Evolutionary conservation across 2,329 filamentous ascomycete species (phyloP).

Genomic region (Colletotrichum tanaceti): DNA sequence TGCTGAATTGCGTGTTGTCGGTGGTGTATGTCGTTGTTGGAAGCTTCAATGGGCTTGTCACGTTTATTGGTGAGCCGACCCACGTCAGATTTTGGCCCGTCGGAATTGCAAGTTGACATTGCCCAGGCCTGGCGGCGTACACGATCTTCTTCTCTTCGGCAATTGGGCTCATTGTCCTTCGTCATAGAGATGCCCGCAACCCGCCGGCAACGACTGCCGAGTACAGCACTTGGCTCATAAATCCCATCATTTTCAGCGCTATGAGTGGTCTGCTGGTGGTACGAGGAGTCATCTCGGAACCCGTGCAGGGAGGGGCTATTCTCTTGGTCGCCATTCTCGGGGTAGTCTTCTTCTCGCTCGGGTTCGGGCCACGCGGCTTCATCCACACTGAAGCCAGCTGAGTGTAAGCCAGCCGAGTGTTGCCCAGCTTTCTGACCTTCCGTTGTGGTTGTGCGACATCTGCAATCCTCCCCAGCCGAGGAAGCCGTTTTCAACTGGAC

Average conservation of each 20-base stretch:
- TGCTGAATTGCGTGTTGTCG: conserved; percentile 44
- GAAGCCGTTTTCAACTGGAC: background rate
- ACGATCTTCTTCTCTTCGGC: conserved; percentile 45
- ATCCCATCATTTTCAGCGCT: conserved; percentile 45
- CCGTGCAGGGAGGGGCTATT: conserved; percentile 46
- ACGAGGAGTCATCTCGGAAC: conserved; percentile 46
- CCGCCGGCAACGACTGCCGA: conserved; percentile 35
- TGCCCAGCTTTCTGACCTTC: conserved; percentile 9
- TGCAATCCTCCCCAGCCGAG: conserved; percentile 4
- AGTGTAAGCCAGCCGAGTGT: conserved; percentile 14
- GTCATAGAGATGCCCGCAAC: conserved; percentile 39
- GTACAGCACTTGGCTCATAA: conserved; percentile 44
- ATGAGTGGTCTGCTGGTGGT: conserved; percentile 46
- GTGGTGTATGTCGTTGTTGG: conserved; percentile 45
- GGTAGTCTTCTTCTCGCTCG: conserved; percentile 44
- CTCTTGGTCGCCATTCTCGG: conserved; percentile 45
- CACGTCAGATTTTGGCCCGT: background rate
- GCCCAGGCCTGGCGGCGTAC: conserved; percentile 44
- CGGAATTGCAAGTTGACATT: conserved; percentile 9
- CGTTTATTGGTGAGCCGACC: conserved; percentile 42
- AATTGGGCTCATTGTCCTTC: conserved; percentile 45
- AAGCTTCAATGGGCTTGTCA: conserved; percentile 45
- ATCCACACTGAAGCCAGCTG: conserved; percentile 20
- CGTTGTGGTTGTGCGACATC: conserved; percentile 12
- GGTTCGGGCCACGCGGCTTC: conserved; percentile 43